Conservation (phyloP, 2,329 filamentous ascomycete genomes). For the Setomelanomma holmii region DNA sequence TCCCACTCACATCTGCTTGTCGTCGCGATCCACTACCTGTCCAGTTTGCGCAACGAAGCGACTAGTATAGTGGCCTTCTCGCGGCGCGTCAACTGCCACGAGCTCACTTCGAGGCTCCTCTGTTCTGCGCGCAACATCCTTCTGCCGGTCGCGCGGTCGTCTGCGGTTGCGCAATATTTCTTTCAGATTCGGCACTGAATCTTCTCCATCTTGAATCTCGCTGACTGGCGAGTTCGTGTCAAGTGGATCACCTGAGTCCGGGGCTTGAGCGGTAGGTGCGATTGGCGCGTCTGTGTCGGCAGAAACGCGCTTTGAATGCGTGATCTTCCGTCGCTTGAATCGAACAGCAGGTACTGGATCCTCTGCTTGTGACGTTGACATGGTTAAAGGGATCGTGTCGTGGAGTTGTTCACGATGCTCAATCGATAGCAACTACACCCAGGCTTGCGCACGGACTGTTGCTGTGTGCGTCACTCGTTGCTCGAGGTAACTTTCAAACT, state of each 20-base stretch:
- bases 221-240: constrained; percentile 15
- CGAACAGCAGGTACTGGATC: too few relatives aligned
- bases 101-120: constrained; percentile 23
- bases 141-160: constrained; percentile 32
- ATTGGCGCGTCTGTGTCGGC: too few relatives aligned
- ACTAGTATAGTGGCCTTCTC: constrained; percentile 26
- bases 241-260: constrained; percentile 9
- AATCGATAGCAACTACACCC: too few relatives aligned
- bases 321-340: too few relatives aligned
- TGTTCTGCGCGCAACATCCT: constrained; percentile 26
- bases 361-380: too few relatives aligned
- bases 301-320: too few relatives aligned
- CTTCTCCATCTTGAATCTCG: constrained; percentile 21
- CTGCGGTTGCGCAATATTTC: constrained; percentile 43
- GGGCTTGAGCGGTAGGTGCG: constrained; percentile 4
- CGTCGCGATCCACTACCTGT: constrained; percentile 66
- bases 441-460: too few relatives aligned
- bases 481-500: too few relatives aligned
- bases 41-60: constrained; percentile 79
- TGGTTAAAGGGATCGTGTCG: too few relatives aligned
- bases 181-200: constrained; percentile 31
- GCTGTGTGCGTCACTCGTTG: too few relatives aligned
- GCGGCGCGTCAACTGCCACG: constrained; percentile 25
- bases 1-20: constrained; percentile 78
- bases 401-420: too few relatives aligned